A percentile compares a stretch with the other conserved stretches of the same genome.
Conservation (phyloP, 768 basidiomycete species). For the Boletus coccyginus region DNA sequence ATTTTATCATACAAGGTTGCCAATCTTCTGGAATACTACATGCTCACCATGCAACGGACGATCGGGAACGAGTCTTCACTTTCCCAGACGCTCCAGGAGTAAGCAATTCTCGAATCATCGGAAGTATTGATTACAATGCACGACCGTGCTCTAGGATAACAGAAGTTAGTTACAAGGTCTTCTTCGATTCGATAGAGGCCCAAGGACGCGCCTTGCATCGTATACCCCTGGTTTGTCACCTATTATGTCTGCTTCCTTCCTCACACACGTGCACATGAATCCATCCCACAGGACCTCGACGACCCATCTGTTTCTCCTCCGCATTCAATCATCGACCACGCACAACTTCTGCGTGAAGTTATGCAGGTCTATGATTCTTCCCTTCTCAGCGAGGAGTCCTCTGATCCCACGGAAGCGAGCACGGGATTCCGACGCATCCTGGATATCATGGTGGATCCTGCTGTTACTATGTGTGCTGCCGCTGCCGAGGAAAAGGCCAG, state of each 20-base stretch:
- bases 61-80: slow-evolving; percentile 83
- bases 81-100: slow-evolving; percentile 79
- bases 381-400: slow-evolving; percentile 53
- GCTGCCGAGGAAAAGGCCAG: slow-evolving; percentile 65
- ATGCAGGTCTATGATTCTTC: slow-evolving; percentile 89
- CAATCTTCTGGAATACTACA: slow-evolving; percentile 93
- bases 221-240: slow-evolving; percentile 48
- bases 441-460: slow-evolving; percentile 85
- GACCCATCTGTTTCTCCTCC: slow-evolving; percentile 76
- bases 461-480: too few species aligned
- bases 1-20: slow-evolving; percentile 91
- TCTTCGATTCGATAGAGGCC: slow-evolving; percentile 83
- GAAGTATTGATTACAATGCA: background rate
- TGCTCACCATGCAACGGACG: slow-evolving; percentile 88
- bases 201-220: slow-evolving; percentile 69
- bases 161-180: slow-evolving; percentile 74
- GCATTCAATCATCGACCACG: slow-evolving; percentile 73
- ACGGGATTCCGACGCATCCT: slow-evolving; percentile 47
- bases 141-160: slow-evolving; percentile 56
- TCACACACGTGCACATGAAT: background rate
- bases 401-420: slow-evolving; percentile 9
- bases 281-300: slow-evolving; percentile 50
- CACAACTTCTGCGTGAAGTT: slow-evolving; percentile 82
- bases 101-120: slow-evolving; percentile 19
- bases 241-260: background rate